Base-by-base conservation (phyloP, 2,329 filamentous ascomycete species). In the Polytolypa hystricis region DNA sequence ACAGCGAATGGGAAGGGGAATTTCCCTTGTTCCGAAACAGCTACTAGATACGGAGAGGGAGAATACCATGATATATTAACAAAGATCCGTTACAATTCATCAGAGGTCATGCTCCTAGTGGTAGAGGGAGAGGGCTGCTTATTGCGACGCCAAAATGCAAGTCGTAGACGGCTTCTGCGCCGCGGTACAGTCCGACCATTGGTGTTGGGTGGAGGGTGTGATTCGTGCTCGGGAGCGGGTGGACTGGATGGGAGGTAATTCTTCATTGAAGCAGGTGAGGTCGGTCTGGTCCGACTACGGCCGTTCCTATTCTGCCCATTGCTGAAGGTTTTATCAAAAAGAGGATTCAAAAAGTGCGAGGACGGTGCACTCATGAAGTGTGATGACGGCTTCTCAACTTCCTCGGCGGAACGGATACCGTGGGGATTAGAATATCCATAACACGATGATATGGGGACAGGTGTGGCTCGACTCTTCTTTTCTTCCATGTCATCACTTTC, bases 81-180 rank as follows among this genome's bases (percentile, higher is more conserved):
- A 31, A 25, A 34, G 20, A 14, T 14, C 32, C 20, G 36, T 33
- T 36, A 19, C 35, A 21, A 21, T 16, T 31, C 28, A 34, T 33
- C 30, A 15, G 29, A n/a, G n/a, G n/a, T n/a, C n/a, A n/a, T n/a
- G n/a, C n/a, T n/a, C n/a, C n/a, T 37, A 33, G 21, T 28, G 33
- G 33, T 34, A n/a, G 36, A 29, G 20, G 33, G 14, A 16, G 36
- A 34, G 5, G 33, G 20, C 25, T 39, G 40, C 26, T 40, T 41
- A 38, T 42, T 44, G 30, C 58, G 57, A 36, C 56, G 58, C 60
- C 60, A 63, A 31, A 63, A 63, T 20, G 60, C 60, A 37, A 63
- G 47, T 26, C 60, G 55, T 29, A 63, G 48, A 10, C 60, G 55
- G 38, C 60, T 62, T 31, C 54, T 50, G 12, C 54, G 52, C 40